phyloP scores from a whole-genome alignment of 83 land plant species.

The Larix sibirica region DNA sequence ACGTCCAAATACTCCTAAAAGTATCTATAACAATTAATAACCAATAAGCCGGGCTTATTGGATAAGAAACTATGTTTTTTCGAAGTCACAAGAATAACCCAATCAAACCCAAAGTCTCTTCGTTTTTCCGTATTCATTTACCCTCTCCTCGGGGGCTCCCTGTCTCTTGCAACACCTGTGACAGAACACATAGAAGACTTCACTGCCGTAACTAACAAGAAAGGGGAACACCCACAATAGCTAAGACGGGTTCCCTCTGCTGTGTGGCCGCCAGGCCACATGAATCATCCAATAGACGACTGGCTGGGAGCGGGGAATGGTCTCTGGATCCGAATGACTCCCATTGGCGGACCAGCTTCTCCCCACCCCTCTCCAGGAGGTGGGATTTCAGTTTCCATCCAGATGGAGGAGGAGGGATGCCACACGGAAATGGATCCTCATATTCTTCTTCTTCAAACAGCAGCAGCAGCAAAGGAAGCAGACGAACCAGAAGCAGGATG shows the following conservation, averaged over 20 bases:
- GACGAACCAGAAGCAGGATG: conserved; percentile 52
- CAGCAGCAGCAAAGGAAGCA: conserved; percentile 46
- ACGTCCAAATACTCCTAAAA: too few relatives aligned
- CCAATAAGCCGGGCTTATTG: too few relatives aligned
- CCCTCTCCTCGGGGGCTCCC: too few relatives aligned
- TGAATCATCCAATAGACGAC: conserved; percentile 47
- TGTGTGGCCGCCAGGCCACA: conserved; percentile 98
- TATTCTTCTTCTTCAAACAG: conserved; percentile 31
- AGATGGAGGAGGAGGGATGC: conserved; percentile 25
- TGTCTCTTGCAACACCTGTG: too few relatives aligned
- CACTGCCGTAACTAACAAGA: too few relatives aligned
- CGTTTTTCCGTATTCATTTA: too few relatives aligned
- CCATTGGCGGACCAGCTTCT: conserved; percentile 47
- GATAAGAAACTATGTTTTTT: too few relatives aligned
- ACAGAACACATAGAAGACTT: too few relatives aligned
- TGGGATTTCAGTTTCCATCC: conserved; percentile 45
- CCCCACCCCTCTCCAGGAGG: conserved; percentile 42
- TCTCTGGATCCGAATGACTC: conserved; percentile 47
- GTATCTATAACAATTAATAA: too few relatives aligned
- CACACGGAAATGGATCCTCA: conserved; percentile 43
- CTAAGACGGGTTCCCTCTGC: conserved; percentile 91
- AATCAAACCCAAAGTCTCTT: too few relatives aligned
- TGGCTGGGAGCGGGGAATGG: conserved; percentile 38
- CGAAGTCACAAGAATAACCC: too few relatives aligned
- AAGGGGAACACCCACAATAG: conserved; percentile 16